A percentile compares a stretch with the other conserved stretches of the same genome.
Evolutionary conservation across 2,329 filamentous ascomycete species (phyloP).

Genomic region (Thelonectria olida): DNA sequence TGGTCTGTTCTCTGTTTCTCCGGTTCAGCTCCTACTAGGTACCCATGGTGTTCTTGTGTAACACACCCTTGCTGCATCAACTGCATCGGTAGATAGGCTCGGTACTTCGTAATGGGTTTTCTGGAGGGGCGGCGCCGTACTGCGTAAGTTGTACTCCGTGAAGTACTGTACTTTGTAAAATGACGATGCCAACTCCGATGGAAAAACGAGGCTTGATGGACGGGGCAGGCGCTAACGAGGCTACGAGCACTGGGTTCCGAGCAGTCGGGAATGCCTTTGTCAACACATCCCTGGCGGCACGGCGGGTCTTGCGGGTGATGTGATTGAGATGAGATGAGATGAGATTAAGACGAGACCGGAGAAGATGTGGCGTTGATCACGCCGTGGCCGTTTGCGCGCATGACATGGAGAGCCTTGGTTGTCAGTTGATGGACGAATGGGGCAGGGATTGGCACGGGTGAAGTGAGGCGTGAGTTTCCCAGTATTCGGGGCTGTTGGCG

Average conservation of each 20-base stretch:
- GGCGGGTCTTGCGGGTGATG: not conserved
- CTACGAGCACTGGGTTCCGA: constrained; percentile 12
- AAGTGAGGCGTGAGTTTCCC: not conserved
- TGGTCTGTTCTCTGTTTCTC: not conserved
- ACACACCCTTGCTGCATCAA: constrained; percentile 3
- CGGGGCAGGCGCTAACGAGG: constrained; percentile 12
- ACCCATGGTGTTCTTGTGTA: not conserved
- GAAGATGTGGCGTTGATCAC: constrained; percentile 1
- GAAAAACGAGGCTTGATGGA: constrained; percentile 10
- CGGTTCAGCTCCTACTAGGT: not conserved
- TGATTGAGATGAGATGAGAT: not conserved
- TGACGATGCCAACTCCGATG: not conserved
- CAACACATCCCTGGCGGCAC: not conserved
- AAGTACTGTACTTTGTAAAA: not conserved
- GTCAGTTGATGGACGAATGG: not conserved
- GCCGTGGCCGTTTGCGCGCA: not conserved
- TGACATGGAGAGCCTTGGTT: not conserved
- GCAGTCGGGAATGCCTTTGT: constrained; percentile 6
- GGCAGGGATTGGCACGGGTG: constrained; percentile 6
- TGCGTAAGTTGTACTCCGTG: too few species aligned
- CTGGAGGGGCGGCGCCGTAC: not conserved
- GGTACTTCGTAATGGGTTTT: not conserved
- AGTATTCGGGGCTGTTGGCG: not conserved
- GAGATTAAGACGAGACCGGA: not conserved
- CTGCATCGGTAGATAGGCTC: constrained; percentile 7